phyloP scores from a whole-genome alignment of 2,329 filamentous ascomycete species.

The Penicillium janthinellum region DNA sequence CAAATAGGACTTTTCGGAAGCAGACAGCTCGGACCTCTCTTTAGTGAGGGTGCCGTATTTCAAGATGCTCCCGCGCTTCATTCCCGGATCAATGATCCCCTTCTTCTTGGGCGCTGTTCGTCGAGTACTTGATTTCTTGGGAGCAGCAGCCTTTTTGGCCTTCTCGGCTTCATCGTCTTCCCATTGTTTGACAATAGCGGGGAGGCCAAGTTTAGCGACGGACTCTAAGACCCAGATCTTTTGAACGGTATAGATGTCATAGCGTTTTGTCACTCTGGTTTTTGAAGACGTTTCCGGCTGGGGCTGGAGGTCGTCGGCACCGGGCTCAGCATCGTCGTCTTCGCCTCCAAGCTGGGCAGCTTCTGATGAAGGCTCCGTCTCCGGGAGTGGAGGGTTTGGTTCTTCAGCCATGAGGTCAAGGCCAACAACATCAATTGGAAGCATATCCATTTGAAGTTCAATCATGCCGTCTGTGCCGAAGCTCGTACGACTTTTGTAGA shows the following conservation, averaged over 20 bases:
- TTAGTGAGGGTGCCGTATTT: slow-evolving; percentile 46
- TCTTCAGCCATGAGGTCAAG: slow-evolving; percentile 74
- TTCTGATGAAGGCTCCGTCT: slow-evolving; percentile 19
- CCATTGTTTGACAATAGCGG: slow-evolving; percentile 67
- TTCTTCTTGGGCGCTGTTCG: slow-evolving; percentile 38
- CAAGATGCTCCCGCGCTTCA: slow-evolving; percentile 45
- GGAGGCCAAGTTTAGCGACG: slow-evolving; percentile 65
- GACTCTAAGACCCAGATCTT: slow-evolving; percentile 70
- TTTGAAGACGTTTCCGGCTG: slow-evolving; percentile 30
- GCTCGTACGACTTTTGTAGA: slow-evolving; percentile 70
- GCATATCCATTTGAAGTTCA: slow-evolving; percentile 77
- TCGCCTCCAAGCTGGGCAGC: slow-evolving; percentile 33
- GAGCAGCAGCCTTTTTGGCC: slow-evolving; percentile 26
- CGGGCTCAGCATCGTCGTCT: slow-evolving; percentile 34
- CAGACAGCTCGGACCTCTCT: slow-evolving; percentile 32
- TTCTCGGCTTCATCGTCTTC: slow-evolving; percentile 48
- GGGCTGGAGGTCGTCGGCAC: slow-evolving; percentile 24
- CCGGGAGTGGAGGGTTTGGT: slow-evolving; percentile 57
- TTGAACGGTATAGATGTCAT: slow-evolving; percentile 67
- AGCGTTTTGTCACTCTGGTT: slow-evolving; percentile 39
- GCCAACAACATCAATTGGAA: slow-evolving; percentile 74
- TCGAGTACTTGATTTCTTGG: slow-evolving; percentile 33
- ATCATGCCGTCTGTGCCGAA: slow-evolving; percentile 71
- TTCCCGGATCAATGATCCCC: slow-evolving; percentile 42
- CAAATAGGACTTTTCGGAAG: slow-evolving; percentile 33